These are phyloP conservation scores for Euphrasia arctica DNA, from an alignment of 305 asterid species.

Conservation along the genomic window DNA sequence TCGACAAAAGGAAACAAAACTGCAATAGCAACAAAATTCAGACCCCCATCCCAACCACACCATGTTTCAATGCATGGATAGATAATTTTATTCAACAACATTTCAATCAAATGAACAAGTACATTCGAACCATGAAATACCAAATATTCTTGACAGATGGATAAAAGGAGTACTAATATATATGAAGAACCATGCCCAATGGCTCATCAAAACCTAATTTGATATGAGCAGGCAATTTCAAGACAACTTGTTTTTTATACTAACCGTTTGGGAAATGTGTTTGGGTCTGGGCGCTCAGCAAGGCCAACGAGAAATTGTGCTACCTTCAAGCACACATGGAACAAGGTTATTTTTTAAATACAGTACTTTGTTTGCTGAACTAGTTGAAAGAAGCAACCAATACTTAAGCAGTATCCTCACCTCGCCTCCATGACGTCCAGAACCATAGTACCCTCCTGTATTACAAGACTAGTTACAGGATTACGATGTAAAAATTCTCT, in stretches of 20 bases:
- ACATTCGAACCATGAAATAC: slow-evolving; percentile 5
- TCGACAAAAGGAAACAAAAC: slow-evolving; percentile 92
- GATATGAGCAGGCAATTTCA: slow-evolving; percentile 9
- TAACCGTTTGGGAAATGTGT: slow-evolving; percentile 79
- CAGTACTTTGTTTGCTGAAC: background rate
- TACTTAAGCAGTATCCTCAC: slow-evolving; percentile 39
- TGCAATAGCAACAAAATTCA: slow-evolving; percentile 50
- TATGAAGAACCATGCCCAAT: slow-evolving; percentile 17
- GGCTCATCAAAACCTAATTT: slow-evolving; percentile 15
- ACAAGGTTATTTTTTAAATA: slow-evolving; percentile 6
- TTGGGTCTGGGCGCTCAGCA: slow-evolving; percentile 74
- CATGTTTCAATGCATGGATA: slow-evolving; percentile 4
- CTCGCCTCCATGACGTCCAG: slow-evolving; percentile 99
- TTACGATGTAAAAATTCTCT: slow-evolving; percentile 14
- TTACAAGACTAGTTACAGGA: slow-evolving; percentile 23
- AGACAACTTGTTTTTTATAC: slow-evolving; percentile 25
- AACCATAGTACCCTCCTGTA: slow-evolving; percentile 97
- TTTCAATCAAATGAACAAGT: slow-evolving; percentile 2
- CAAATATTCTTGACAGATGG: background rate
- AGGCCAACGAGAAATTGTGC: slow-evolving; percentile 94
- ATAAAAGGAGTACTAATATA: background rate
- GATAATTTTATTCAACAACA: background rate
- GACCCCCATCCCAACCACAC: slow-evolving; percentile 1
- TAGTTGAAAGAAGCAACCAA: slow-evolving; percentile 23
- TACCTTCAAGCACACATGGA: slow-evolving; percentile 42